Evolutionary conservation across 208 protist genomes (phyloP).

Genomic region (Acanthamoeba royreba): DNA sequence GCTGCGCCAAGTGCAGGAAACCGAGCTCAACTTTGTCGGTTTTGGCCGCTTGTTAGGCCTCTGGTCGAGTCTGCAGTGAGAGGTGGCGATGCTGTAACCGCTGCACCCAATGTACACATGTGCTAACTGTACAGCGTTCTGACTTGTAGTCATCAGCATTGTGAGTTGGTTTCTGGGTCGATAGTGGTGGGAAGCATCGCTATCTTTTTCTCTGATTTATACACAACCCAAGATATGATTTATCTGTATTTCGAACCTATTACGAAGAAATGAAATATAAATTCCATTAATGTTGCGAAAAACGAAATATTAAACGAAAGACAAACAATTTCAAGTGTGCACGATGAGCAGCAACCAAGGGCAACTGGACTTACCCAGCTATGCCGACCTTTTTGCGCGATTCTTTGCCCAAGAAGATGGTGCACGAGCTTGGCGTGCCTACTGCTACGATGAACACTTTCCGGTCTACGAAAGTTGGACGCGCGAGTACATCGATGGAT

Average conservation of each 20-base stretch:
- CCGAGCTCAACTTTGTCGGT: neutral
- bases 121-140: no score
- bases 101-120: no score
- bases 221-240: no score
- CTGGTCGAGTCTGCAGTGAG: neutral
- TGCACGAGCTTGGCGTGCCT: neutral
- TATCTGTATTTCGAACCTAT: no score
- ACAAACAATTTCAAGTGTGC: neutral
- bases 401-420: neutral
- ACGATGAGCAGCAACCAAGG: neutral
- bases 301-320: neutral
- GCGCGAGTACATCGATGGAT: neutral
- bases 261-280: no score
- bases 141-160: no score
- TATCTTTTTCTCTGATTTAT: no score
- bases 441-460: neutral
- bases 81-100: no score
- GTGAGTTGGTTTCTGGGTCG: no score
- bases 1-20: neutral
- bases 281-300: no score
- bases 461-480: neutral
- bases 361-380: neutral
- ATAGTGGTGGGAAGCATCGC: no score
- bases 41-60: neutral
- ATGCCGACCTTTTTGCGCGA: neutral